Conservation (phyloP, 1,284 basidiomycete species). For the Marasmius oreades region DNA sequence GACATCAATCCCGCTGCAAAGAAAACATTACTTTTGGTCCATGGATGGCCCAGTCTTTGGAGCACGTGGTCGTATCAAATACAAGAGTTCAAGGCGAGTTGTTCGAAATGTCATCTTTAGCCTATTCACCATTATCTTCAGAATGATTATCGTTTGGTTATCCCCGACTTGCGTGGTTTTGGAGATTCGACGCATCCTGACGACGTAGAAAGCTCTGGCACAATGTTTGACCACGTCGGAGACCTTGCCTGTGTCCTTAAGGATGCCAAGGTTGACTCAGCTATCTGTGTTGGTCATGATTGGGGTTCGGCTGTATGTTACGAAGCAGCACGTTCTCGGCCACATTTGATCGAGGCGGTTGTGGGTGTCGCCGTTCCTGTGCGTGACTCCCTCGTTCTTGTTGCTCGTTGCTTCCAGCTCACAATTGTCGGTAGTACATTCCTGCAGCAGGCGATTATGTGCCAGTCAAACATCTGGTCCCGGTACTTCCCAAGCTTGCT, state of each 20-base stretch:
- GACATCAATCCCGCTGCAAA: constrained; percentile 53
- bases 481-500: constrained; percentile 44
- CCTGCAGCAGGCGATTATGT: constrained; percentile 43
- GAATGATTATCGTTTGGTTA: constrained; percentile 56
- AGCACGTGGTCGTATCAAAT: constrained; percentile 70
- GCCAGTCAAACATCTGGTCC: constrained; percentile 39
- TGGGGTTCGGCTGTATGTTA: constrained; percentile 68
- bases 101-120: not conserved
- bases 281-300: constrained; percentile 67
- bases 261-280: constrained; percentile 42
- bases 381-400: constrained; percentile 17
- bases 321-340: constrained; percentile 60
- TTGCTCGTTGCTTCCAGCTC: constrained; percentile 5
- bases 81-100: constrained; percentile 54
- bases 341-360: constrained; percentile 58
- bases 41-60: constrained; percentile 76
- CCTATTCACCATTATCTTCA: constrained; percentile 18
- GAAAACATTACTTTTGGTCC: constrained; percentile 58
- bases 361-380: constrained; percentile 60
- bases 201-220: constrained; percentile 55
- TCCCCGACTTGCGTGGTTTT: constrained; percentile 64
- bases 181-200: constrained; percentile 62
- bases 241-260: constrained; percentile 61
- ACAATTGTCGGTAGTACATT: constrained; percentile 42
- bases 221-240: constrained; percentile 53